phyloP scores from a whole-genome alignment of 805 yeast genomes.

The Spathaspora passalidarum region DNA sequence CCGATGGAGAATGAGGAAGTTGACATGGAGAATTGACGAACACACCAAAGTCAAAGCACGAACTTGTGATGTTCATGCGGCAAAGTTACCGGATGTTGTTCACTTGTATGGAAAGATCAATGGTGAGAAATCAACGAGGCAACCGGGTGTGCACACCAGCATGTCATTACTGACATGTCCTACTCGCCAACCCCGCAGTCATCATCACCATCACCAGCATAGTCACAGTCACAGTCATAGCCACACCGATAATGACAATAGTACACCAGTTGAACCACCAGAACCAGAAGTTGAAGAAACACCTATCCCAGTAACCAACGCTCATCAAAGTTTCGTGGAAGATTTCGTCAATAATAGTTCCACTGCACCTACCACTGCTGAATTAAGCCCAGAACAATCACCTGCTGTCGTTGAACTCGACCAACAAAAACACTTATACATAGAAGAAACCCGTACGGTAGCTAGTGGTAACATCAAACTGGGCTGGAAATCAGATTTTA shows the following conservation, averaged over 20 bases:
- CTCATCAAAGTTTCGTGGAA: constrained; percentile 23
- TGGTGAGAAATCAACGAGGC: constrained; percentile 12
- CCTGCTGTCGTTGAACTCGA: constrained; percentile 11
- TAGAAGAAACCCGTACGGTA: constrained; percentile 73
- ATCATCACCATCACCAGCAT: neutral
- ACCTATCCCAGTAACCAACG: constrained; percentile 15
- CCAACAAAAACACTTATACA: constrained; percentile 36
- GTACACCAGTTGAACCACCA: no score
- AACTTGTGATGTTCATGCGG: constrained; percentile 57
- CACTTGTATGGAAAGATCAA: constrained; percentile 26
- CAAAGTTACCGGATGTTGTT: constrained; percentile 46
- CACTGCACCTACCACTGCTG: constrained; percentile 1
- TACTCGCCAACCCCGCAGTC: neutral
- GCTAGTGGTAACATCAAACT: constrained; percentile 76
- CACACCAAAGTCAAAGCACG: constrained; percentile 57
- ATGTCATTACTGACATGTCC: constrained; percentile 10
- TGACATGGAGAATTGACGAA: constrained; percentile 89
- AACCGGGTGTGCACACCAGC: constrained; percentile 28
- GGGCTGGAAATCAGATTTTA: constrained; percentile 96
- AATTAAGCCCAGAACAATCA: constrained; percentile 2
- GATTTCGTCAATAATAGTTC: constrained; percentile 17
- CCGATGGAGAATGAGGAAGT: constrained; percentile 90
- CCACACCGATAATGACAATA: no score
- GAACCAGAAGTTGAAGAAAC: constrained; percentile 16
- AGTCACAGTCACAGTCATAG: neutral